Conservation (phyloP, 345 rosid species). For the Moricandia arvensis region DNA sequence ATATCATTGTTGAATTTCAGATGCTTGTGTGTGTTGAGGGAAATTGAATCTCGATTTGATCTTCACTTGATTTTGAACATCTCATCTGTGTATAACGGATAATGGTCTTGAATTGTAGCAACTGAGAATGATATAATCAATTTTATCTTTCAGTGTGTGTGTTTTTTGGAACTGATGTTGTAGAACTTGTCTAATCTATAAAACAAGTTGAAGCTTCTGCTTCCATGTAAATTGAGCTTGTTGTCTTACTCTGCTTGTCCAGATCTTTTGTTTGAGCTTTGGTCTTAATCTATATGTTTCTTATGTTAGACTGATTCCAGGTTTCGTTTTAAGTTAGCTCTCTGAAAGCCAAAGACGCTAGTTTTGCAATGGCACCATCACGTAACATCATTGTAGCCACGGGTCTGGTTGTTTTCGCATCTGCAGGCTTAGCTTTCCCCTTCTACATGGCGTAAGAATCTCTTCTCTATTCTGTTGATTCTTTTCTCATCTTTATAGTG, state of each 20-base stretch:
- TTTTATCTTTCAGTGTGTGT: not conserved
- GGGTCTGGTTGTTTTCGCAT: conserved; percentile 74
- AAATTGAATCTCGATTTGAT: not conserved
- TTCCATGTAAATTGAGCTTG: not conserved
- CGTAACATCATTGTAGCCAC: conserved; percentile 73
- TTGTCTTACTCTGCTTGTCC: too few relatives aligned
- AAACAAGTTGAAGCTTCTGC: not conserved
- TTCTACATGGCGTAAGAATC: conserved; percentile 84
- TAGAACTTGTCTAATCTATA: not conserved
- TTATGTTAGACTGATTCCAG: not conserved
- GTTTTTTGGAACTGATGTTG: not conserved
- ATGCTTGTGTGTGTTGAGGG: not conserved
- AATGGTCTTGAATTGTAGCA: not conserved
- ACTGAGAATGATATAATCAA: not conserved
- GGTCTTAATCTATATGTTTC: not conserved
- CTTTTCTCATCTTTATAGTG: not conserved
- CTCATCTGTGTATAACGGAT: not conserved
- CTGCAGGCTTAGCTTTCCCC: conserved; percentile 84
- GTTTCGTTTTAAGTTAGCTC: not conserved
- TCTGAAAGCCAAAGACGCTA: not conserved
- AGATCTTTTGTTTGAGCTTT: not conserved
- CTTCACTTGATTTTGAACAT: not conserved
- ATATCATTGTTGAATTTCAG: not conserved
- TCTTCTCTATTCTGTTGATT: not conserved
- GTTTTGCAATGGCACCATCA: conserved; percentile 45